phyloP scores from a whole-genome alignment of 2,329 filamentous ascomycete species.

The Myriosclerotinia scirpicola region DNA sequence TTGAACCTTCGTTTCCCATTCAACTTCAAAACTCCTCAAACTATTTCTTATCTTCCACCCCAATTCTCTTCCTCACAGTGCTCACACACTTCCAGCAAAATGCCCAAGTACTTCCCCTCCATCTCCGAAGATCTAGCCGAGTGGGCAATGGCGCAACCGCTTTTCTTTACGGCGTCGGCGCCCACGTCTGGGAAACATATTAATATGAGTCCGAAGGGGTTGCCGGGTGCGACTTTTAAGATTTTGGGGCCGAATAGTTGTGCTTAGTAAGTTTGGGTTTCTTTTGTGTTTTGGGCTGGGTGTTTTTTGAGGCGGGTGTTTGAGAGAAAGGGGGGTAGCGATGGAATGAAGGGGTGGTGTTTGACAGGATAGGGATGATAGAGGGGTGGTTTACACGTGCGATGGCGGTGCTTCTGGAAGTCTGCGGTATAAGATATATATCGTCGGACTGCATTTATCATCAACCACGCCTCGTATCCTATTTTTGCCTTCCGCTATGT shows the following conservation, averaged over 20 bases:
- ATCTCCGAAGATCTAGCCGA: constrained; percentile 55
- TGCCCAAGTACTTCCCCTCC: constrained; percentile 45
- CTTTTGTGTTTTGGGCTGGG: neutral
- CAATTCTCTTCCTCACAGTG: neutral
- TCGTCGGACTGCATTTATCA: too few relatives aligned
- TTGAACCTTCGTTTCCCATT: too few relatives aligned
- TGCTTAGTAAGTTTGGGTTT: constrained; percentile 9
- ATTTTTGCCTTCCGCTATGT: neutral
- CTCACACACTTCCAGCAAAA: neutral
- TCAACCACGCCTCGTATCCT: neutral
- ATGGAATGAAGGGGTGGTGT: too few relatives aligned
- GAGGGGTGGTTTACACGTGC: too few relatives aligned
- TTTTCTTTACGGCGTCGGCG: constrained; percentile 76
- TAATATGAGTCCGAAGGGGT: constrained; percentile 78
- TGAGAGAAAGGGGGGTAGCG: too few relatives aligned
- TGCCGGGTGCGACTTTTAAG: constrained; percentile 42
- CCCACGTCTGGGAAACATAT: constrained; percentile 67
- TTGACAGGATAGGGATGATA: too few relatives aligned
- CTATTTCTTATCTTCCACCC: too few relatives aligned
- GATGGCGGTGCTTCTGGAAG: too few relatives aligned
- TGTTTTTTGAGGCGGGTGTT: too few relatives aligned
- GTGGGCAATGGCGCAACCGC: constrained; percentile 66
- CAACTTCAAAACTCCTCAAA: too few relatives aligned
- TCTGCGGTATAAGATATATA: too few relatives aligned
- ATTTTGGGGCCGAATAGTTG: constrained; percentile 7